A percentile compares a stretch with the other conserved stretches of the same genome.
Evolutionary conservation across 805 yeast species (phyloP).

Genomic region (Kuraishia molischiana): DNA sequence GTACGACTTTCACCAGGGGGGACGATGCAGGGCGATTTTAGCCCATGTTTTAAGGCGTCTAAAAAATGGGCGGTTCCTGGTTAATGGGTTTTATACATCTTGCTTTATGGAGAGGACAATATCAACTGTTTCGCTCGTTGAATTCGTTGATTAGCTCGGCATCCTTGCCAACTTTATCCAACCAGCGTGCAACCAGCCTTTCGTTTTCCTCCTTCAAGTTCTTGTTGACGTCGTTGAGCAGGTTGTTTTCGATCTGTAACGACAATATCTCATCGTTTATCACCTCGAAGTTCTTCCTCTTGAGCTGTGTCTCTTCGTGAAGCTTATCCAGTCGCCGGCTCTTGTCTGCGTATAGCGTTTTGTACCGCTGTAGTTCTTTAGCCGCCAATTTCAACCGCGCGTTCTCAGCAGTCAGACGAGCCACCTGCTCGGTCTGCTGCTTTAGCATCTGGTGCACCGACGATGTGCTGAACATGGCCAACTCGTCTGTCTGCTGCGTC

Average conservation of each 20-base stretch:
- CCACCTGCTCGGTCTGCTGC: neutral
- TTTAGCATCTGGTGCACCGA: neutral
- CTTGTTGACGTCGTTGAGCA: constrained; percentile 23
- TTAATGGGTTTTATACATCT: too few relatives aligned
- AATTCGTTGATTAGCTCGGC: constrained; percentile 33
- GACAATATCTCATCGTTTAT: constrained; percentile 41
- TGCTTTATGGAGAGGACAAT: too few relatives aligned
- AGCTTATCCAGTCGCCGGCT: neutral
- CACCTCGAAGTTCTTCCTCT: constrained; percentile 35
- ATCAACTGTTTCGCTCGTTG: too few relatives aligned
- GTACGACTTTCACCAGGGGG: too few relatives aligned
- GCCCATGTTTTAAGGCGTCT: too few relatives aligned
- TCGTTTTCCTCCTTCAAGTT: constrained; percentile 28
- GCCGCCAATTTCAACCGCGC: neutral
- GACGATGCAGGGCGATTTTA: too few relatives aligned
- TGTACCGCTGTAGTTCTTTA: neutral
- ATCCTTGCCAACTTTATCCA: constrained; percentile 29
- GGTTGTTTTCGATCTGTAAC: constrained; percentile 38
- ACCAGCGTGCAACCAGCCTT: constrained; percentile 29
- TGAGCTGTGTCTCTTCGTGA: constrained; percentile 23
- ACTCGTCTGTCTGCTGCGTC: neutral
- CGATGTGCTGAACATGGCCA: neutral
- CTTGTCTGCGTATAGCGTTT: neutral
- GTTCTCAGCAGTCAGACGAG: neutral
- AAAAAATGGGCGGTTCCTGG: too few relatives aligned